Evolutionary conservation across 176 grass and related monocot species (phyloP), one percentile per base, ranked within the genome.

Genomic region (Aegilops tauschii): DNA sequence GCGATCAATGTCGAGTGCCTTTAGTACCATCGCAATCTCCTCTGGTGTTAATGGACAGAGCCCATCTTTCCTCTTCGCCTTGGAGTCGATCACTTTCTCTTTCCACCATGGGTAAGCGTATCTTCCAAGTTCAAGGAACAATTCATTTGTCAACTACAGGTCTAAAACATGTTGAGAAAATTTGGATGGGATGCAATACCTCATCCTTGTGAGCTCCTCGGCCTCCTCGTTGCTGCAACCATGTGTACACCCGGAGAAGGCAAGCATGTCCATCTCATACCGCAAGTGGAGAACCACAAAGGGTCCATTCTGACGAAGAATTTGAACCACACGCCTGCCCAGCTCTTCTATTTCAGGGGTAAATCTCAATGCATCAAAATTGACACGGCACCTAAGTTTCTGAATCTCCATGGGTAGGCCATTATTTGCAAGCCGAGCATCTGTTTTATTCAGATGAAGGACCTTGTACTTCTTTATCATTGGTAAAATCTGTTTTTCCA

Each of bases 181-280:
- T 68, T 81, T 84, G 16, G 37, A 75, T 21, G n/a, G 50, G 21
- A 54, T 30, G 16, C 0, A 59, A 73, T 94, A 98, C 96, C 96
- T 95, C 96, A 95, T 98, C 80, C 90, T 90, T 61, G 92, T 95
- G 56, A 98, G 86, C 70, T 98, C 93, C 47, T 92, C 84, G 17
- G 93, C 81, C 90, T 98, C 96, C 66, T 89, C 79, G 2, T 64
- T 77, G 69, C 91, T 89, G 82, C 93, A 98, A 76, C 92, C 92
- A 75, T 98, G 93, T 9, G 93, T 98, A 79, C 96, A 98, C 32
- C 96, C 96, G 13, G 96, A 98, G 89, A 98, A 98, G 32, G 96
- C 96, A 28, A 98, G 93, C 96, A 98, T 98, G 87, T 98, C 96
- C 96, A 98, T 98, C 89, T 98, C 96, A 84, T 98, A 98, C 68